phyloP scores from a whole-genome alignment of 177 flowering plant species.

The Telopea speciosissima region DNA sequence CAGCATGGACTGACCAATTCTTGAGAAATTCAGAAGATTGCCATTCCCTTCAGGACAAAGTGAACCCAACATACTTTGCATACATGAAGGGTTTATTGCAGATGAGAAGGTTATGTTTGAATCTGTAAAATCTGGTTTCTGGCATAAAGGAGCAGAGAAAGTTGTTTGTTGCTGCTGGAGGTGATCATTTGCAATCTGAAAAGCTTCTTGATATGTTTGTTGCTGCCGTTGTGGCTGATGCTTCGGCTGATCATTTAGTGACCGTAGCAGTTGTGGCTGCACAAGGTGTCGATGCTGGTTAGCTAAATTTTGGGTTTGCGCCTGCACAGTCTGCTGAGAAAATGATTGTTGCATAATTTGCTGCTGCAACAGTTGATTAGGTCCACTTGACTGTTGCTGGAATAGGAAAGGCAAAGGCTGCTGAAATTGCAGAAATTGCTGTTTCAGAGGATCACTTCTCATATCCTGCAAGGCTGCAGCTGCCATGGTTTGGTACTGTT shows the following conservation, averaged over 20 bases:
- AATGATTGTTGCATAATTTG: slow-evolving; percentile 38
- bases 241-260: slow-evolving; percentile 30
- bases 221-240: slow-evolving; percentile 33
- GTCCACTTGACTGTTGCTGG: slow-evolving; percentile 44
- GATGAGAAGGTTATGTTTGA: slow-evolving; percentile 35
- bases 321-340: slow-evolving; percentile 37
- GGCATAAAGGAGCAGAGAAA: slow-evolving; percentile 39
- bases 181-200: slow-evolving; percentile 41
- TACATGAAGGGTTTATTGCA: slow-evolving; percentile 28
- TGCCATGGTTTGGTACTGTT: slow-evolving; percentile 63
- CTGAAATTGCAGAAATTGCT: slow-evolving; percentile 55
- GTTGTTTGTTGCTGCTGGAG: slow-evolving; percentile 47
- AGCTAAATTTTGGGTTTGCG: slow-evolving; percentile 33
- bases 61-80: slow-evolving; percentile 48
- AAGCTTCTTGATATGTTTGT: slow-evolving; percentile 37
- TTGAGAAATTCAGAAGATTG: slow-evolving; percentile 34
- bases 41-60: slow-evolving; percentile 39
- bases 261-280: slow-evolving; percentile 37
- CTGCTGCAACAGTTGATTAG: slow-evolving; percentile 34
- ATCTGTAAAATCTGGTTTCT: slow-evolving; percentile 46
- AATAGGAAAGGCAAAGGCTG: slow-evolving; percentile 50
- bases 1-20: slow-evolving; percentile 35
- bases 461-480: slow-evolving; percentile 58
- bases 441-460: slow-evolving; percentile 52
- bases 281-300: slow-evolving; percentile 32